Conservation (phyloP, 495 filamentous ascomycete genomes). For the Parmelia sp. region DNA sequence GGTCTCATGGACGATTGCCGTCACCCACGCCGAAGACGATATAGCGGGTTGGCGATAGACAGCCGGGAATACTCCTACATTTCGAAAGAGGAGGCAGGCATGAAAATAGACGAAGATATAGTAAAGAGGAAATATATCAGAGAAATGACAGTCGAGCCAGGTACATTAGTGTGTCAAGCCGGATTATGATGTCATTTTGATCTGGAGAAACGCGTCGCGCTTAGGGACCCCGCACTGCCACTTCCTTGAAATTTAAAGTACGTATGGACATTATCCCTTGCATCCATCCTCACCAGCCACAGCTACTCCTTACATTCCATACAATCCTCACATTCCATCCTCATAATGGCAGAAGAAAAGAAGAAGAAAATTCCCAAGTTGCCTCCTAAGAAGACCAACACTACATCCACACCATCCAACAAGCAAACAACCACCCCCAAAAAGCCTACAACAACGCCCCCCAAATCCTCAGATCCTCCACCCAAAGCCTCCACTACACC, state of each 20-base stretch:
- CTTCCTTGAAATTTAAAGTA: neutral
- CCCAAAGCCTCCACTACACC: neutral
- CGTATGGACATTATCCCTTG: too few relatives aligned
- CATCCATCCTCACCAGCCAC: neutral
- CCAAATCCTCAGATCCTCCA: neutral
- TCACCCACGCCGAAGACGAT: too few relatives aligned
- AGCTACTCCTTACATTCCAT: neutral
- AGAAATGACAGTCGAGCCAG: too few relatives aligned
- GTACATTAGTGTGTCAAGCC: too few relatives aligned
- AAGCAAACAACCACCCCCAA: neutral
- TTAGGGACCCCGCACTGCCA: neutral
- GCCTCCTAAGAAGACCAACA: slow-evolving; percentile 1
- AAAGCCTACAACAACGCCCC: neutral
- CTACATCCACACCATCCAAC: neutral
- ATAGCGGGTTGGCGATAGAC: neutral
- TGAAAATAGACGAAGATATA: too few relatives aligned
- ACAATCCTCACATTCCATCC: neutral
- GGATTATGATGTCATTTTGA: neutral
- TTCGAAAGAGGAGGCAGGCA: too few relatives aligned
- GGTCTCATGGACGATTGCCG: too few relatives aligned
- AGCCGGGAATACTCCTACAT: too few relatives aligned
- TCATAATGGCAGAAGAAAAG: neutral
- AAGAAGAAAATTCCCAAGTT: slow-evolving; percentile 3
- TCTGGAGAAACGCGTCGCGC: neutral
- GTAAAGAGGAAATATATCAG: neutral